Evolutionary conservation across 176 grass and related monocot species (phyloP).

Genomic region (Areca catechu): DNA sequence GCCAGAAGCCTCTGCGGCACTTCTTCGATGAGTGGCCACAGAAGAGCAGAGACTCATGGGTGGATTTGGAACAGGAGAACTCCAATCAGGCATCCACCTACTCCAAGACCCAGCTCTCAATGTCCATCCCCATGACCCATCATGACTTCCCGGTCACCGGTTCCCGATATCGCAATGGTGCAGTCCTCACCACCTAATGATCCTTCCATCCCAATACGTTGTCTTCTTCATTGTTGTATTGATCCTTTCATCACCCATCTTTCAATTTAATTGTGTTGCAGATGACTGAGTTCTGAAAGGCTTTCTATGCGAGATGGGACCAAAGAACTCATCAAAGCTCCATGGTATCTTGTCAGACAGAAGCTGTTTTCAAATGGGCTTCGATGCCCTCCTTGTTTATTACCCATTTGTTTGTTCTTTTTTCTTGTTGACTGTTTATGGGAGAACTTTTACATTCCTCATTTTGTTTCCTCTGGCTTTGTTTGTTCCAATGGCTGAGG

Average conservation of each 20-base stretch:
- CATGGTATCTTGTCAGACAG: slow-evolving; percentile 2
- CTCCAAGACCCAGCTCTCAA: slow-evolving; percentile 38
- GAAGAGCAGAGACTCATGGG: slow-evolving; percentile 55
- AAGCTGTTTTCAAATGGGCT: not conserved
- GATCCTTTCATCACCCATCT: not conserved
- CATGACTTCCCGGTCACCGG: slow-evolving; percentile 18
- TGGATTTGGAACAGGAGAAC: slow-evolving; percentile 30
- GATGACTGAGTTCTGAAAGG: not conserved
- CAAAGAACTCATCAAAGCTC: too few relatives aligned
- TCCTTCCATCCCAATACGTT: not conserved
- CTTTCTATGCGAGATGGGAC: not conserved
- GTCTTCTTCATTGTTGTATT: not conserved
- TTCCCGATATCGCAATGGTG: slow-evolving; percentile 20
- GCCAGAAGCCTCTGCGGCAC: slow-evolving; percentile 58
- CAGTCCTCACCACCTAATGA: not conserved
- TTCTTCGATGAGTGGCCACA: slow-evolving; percentile 94
- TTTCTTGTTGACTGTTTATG: not conserved
- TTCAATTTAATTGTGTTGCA: not conserved
- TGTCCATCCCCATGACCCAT: slow-evolving; percentile 29
- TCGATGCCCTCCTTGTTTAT: not conserved
- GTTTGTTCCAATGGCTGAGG: not conserved
- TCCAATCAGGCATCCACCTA: not conserved
- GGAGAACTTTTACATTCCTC: not conserved
- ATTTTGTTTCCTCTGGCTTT: not conserved
- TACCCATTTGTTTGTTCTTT: not conserved